Base-by-base conservation (phyloP, 169 alveolate species). In the Perkinsus chesapeaki region DNA sequence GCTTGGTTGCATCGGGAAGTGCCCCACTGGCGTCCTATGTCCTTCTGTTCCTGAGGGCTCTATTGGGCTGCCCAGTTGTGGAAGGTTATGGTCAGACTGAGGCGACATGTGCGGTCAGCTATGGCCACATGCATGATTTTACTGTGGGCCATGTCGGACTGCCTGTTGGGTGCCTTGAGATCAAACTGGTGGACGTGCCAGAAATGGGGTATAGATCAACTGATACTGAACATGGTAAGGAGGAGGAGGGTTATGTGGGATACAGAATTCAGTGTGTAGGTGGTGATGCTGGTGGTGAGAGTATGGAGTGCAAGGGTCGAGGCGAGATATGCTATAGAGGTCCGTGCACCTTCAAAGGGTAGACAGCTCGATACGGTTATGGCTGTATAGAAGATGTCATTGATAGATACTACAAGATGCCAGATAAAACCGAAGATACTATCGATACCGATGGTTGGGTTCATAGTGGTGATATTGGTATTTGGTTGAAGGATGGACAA, bases 401-500 rank as follows among this genome's bases (percentile, higher is more conserved):
- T 90, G 82, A 92, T 39, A 91, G 94, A 47, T 95, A 95, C 73
- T 95, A 93, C 93, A 92, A 93, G 39, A 92, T 93, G 39, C 91
- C 94, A 3, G 96, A 96, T 60, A 96, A 96, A 94, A 97, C 98
- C 39, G 91, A 39, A 9, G 97, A 95, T 91, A 96, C 97, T 27
- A 92, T 98, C 60, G 99, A 97, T 95, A 92, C 91, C 39, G 98
- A 98, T 20, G 99, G 99, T 3, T 98, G 99, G 98, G 92, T 98
- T 38, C 98, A 97, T 94, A 96, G 98, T 31, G 99, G 99, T 36
- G 99, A 98, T 95, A 96, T 98, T 34, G 99, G 98, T 7, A 92
- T 92, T 39, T 91, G 96, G 73, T 93, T 91, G 39, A 96, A 95
- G 0, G 95, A 94, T 91, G 98, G 98, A 20, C 95, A 98, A 0